Evolutionary conservation across 1,284 basidiomycete genomes (phyloP), one percentile per base, ranked within the genome.

Genomic region (Thecaphora thlaspeos): DNA sequence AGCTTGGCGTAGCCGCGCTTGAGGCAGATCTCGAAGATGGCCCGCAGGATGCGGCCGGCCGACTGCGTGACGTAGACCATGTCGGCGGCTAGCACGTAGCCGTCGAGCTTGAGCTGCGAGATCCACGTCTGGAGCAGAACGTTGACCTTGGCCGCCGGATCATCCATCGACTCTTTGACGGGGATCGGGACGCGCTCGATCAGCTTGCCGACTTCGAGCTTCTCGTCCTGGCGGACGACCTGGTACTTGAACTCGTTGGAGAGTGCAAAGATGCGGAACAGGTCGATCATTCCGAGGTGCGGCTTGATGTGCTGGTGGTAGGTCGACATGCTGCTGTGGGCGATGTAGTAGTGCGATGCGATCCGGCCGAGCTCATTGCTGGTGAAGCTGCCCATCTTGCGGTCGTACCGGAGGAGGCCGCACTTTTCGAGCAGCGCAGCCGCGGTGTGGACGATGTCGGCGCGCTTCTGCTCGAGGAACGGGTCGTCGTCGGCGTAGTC

Each of bases 181-280:
- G 74, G 57, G 55, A 73, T 76, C 0, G 75, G 72, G 4, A 81
- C 81, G 49, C 82, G 80, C 48, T 86, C 82, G 80, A 86, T 82
- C 55, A 97, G 80, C 41, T 80, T 80, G 59, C 88, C 85, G 11
- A 99, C 82, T 77, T 99, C 95, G 54, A 87, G 83, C 23, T 87
- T 80, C 79, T 99, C 96, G 19, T 86, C 87, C 71, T 97, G 94
- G 54, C 95, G 86, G 8, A 92, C 81, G 81, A 95, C 89, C 44
- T 99, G 87, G 82, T 99, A 95, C 56, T 91, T 86, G 73, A 98
- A 99, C 88, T 99, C 95, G 11, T 90, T 91, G 52, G 91, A 94
- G 81, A 85, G 85, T 62, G 90, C 87, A 34, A 98, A 83, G 85
- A 97, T 86, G 8, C 80, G 83, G 44, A 99, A 82, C 21, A 91